Base-by-base conservation (phyloP, 1,139 yeast genomes). In the Yamadazyma spencermartinsiae region DNA sequence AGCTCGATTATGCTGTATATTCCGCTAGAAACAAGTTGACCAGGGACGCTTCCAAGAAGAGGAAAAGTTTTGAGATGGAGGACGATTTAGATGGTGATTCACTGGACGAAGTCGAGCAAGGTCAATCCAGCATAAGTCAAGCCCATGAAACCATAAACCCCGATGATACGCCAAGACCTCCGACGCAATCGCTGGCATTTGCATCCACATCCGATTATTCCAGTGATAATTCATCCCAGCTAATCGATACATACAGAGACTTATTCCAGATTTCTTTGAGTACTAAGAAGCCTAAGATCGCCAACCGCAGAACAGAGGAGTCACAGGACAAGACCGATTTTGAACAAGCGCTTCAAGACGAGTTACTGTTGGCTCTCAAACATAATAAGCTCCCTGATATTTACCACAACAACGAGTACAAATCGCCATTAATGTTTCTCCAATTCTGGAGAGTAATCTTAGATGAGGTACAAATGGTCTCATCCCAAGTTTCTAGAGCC, bases 381-480 rank as follows among this genome's bases (percentile, higher is more conserved):
- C 72, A 63, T 50, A 70, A 57, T 38, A 51, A 49, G 34, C 44
- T 52, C 9, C 61, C 63, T 6, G 52, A 55, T 35, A 54, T 54
- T 5, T 55, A 58, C 50, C 41, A 54, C 28, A 48, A 45, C 33
- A 50, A 60, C 12, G 85, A 82, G 47, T 81, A 83, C 50, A 81
- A 88, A 10, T 86, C 95, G 0, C 97, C 97, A 0, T 63, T 92
- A 16, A 86, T 89, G 66, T 65, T 85, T 33, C 61, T 84, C n/a
- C 89, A 90, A 50, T 92, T 90, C 60, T 86, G 95, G 89, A 71
- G 98, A 43, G 86, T 92, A 2, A 76, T 90, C 1, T 62, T 90
- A 27, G 98, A 92, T 64, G 98, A 92, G 60, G 97, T 87, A 1
- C 98, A 92, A 61, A 86, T 89, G 92, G 86, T 92, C 3, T 80